phyloP scores from a whole-genome alignment of 768 basidiomycete genomes.

The Pisolithus albus region DNA sequence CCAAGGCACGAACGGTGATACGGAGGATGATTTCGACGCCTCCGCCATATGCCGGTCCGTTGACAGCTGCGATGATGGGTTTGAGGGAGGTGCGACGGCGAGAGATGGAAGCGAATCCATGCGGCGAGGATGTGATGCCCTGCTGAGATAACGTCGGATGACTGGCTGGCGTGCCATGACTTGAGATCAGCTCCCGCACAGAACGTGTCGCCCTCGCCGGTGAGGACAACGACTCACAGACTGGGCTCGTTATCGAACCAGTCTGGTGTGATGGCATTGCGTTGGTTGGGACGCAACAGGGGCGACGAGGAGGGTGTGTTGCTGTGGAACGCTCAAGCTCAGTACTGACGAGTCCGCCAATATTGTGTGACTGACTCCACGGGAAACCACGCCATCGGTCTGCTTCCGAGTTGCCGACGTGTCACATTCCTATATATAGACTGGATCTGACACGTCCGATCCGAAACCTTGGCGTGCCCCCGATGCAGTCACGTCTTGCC shows the following conservation, averaged over 20 bases:
- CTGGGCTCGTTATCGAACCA: constrained; percentile 70
- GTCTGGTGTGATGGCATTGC: constrained; percentile 67
- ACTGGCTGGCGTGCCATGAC: constrained; percentile 55
- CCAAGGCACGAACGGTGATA: not conserved
- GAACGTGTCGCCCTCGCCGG: constrained; percentile 66
- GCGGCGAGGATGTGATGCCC: constrained; percentile 28
- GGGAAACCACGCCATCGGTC: too few species aligned
- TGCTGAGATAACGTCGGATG: constrained; percentile 36
- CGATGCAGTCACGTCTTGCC: too few species aligned
- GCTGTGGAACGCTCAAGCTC: constrained; percentile 36
- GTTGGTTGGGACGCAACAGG: constrained; percentile 53
- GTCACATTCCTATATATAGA: too few species aligned
- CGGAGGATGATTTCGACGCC: constrained; percentile 51
- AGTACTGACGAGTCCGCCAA: constrained; percentile 26
- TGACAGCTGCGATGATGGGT: constrained; percentile 76
- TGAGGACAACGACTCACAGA: constrained; percentile 73
- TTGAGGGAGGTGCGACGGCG: constrained; percentile 57
- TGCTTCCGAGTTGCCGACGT: too few species aligned
- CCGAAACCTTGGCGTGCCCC: too few species aligned
- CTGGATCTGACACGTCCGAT: too few species aligned
- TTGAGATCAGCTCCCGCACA: constrained; percentile 79
- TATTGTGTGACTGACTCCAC: too few species aligned
- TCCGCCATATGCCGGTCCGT: constrained; percentile 66
- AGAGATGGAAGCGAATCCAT: constrained; percentile 73
- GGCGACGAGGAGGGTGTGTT: constrained; percentile 48